phyloP scores from a whole-genome alignment of 495 filamentous ascomycete species.

The Penicillium cinerascens region DNA sequence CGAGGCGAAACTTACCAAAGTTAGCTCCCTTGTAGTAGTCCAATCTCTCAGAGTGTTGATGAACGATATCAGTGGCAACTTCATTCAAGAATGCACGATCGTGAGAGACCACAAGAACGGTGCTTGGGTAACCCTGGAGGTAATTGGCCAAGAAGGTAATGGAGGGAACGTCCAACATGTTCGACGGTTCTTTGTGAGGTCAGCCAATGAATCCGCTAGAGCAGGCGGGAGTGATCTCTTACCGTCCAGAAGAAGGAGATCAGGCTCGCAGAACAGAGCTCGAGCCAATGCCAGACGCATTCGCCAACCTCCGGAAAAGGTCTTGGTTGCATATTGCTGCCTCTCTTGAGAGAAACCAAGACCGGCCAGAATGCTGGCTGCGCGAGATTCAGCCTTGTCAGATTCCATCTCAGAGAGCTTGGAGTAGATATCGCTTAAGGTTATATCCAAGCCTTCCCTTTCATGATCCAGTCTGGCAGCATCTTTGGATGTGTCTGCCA shows the following conservation, averaged over 20 bases:
- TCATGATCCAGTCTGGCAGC: conserved; percentile 79
- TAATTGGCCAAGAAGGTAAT: conserved; percentile 98
- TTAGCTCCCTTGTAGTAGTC: conserved; percentile 99
- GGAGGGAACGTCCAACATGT: conserved; percentile 99
- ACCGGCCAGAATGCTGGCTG: conserved; percentile 93
- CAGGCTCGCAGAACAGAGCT: conserved; percentile 97
- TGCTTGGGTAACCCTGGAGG: conserved; percentile 89
- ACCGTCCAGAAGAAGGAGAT: conserved; percentile 89
- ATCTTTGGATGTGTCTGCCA: conserved; percentile 85
- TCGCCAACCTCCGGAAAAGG: conserved; percentile 99
- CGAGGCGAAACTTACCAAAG: conserved; percentile 53
- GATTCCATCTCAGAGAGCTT: conserved; percentile 99
- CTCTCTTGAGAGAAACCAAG: conserved; percentile 93
- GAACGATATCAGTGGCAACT: conserved; percentile 98
- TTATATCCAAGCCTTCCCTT: conserved; percentile 83
- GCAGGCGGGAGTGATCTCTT: conserved; percentile 7
- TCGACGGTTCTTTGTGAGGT: conserved; percentile 74
- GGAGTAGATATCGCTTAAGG: conserved; percentile 81
- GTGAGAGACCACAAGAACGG: conserved; percentile 95
- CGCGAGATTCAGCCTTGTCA: conserved; percentile 93
- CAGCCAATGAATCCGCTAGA: conserved; percentile 10
- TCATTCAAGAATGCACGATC: conserved; percentile 99
- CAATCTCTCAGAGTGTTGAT: conserved; percentile 93
- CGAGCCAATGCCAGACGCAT: conserved; percentile 95
- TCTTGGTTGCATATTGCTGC: conserved; percentile 91